Base-by-base conservation (phyloP, 257 asterid species). In the Jasminum sambac region DNA sequence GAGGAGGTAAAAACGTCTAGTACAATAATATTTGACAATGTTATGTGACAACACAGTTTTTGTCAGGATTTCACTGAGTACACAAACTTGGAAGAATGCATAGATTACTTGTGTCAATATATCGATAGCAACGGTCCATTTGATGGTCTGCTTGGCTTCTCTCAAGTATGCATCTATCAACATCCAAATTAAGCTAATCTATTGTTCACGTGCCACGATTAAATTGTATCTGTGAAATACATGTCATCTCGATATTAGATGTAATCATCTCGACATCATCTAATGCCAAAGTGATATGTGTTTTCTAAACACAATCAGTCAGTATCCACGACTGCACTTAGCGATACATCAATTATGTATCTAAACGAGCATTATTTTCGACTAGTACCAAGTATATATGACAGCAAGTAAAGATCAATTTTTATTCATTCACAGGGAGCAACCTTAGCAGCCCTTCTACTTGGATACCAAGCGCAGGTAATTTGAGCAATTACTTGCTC, bases 391-490 rank as follows among this genome's bases (percentile, higher is more conserved):
- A 19, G 17, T n/a, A 50, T 50, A 50, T 2, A 50, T 17, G 1
- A 50, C 12, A 50, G 8, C 13, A 48, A 48, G 14, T 67, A 6
- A 21, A 13, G 9, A 0, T 25, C 24, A 25, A 13, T 50, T 37
- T 46, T 10, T 38, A 19, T 30, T 75, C 21, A 40, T 59, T 34
- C 25, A 30, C 81, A 87, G 90, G 93, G 94, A 70, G 94, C 94
- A 55, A 24, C 85, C 26, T 12, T 87, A 36, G 73, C 85, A 21
- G 91, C 82, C 44, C 89, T 87, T 66, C 68, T 87, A 38, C 76
- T 85, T 14, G 94, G 86, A 9, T 87, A 87, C 65, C 85, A 86
- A 81, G 82, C 86, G 17, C 90, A 85, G 90, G 90, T 86, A 66
- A 66, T 68, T 60, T 23, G 57, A 0, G 19, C 55, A 4, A 5